Evolutionary conservation across 2,329 filamentous ascomycete genomes (phyloP), one percentile per base, ranked within the genome.

Genomic region (Calonectria henricotiae): DNA sequence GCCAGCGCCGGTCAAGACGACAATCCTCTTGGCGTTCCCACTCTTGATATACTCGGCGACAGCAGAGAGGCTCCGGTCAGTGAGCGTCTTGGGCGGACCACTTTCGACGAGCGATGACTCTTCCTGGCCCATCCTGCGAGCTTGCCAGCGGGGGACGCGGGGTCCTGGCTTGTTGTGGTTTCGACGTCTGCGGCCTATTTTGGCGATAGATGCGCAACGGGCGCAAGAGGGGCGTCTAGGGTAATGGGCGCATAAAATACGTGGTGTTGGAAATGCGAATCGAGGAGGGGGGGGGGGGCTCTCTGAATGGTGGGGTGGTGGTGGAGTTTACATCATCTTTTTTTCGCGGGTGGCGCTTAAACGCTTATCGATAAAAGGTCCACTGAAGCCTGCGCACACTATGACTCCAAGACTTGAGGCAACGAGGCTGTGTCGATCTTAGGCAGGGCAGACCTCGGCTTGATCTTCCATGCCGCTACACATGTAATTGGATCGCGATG

Each of bases 1-100:
- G 58, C 96, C 96, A 13, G 96, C 95, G 69, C 96, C 96, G 2
- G 93, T 95, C 90, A 98, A 91, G 72, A 98, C 93, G 27, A 97
- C 94, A 68, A 99, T 93, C 61, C 88, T 88, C 77, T 88, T 88
- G 39, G 88, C 91, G 60, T 87, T 82, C 54, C 91, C 93, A 77
- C 90, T 87, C 74, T 89, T 90, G 82, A 99, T 95, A 77, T 93
- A 92, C 32, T 93, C 88, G n/a, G 94, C 95, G 44, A 98, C 86
- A 4, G 90, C 93, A 20, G 92, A 86, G 15, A 98, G 82, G 32
- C 88, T 92, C 67, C 95, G 90, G 37, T 88, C 89, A 47, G 88
- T 84, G 15, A 98, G 87, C 0, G 90, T 93, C 64, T 86, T 79
- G 1, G 96, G 90, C 43, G 85, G 83, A 63, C 89, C 89, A 72